Evolutionary conservation across 306 rosid genomes (phyloP).

Genomic region (Acacia acuminata): DNA sequence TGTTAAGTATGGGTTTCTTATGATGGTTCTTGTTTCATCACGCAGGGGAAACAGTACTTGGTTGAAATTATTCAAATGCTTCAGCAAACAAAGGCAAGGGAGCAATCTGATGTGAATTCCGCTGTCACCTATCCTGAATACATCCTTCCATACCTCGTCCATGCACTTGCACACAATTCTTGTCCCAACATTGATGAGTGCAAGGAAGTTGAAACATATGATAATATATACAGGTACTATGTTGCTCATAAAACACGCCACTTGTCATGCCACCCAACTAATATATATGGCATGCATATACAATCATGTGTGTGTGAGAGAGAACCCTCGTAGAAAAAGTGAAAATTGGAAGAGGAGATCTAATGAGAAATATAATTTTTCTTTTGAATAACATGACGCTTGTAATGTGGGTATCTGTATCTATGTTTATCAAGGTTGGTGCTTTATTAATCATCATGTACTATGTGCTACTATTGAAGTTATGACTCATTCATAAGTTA

Average conservation of each 20-base stretch:
- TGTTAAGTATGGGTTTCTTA: constrained; percentile 20
- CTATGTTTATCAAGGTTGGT: neutral
- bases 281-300: neutral
- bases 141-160: constrained; percentile 84
- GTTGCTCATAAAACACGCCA: constrained; percentile 19
- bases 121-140: constrained; percentile 69
- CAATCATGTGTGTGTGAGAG: neutral
- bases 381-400: neutral
- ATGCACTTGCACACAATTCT: constrained; percentile 84
- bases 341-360: neutral
- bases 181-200: constrained; percentile 90
- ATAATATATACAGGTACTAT: constrained; percentile 69
- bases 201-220: constrained; percentile 82
- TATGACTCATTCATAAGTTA: neutral
- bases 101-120: constrained; percentile 71
- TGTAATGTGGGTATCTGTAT: neutral
- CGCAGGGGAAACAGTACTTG: constrained; percentile 79
- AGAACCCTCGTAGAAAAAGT: neutral
- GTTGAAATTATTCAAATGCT: constrained; percentile 85
- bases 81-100: constrained; percentile 73
- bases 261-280: neutral
- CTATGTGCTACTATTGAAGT: neutral
- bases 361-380: neutral
- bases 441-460: constrained; percentile 1
- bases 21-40: constrained; percentile 32